These are phyloP conservation scores for Sporisorium sorghi DNA, from an alignment of 1,284 basidiomycete genomes.

Conservation along the genomic window DNA sequence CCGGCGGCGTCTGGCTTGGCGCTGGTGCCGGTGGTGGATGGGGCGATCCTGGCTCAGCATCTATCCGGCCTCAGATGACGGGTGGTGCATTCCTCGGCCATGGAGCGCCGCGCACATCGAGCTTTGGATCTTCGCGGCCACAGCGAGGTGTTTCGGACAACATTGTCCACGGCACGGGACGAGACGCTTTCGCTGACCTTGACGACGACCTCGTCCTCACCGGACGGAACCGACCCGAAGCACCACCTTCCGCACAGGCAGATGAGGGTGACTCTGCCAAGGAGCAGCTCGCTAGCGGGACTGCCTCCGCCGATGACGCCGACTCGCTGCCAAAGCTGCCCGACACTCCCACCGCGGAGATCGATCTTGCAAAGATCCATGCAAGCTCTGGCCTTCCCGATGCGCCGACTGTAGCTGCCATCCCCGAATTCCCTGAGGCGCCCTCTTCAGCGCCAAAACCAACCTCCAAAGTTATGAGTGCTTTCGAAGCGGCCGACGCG, in stretches of 20 bases:
- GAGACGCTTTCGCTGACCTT: conserved; percentile 61
- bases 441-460: conserved; percentile 42
- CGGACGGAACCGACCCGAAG: conserved; percentile 36
- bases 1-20: conserved; percentile 62
- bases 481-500: conserved; percentile 20
- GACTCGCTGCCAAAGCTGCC: conserved; percentile 40
- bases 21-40: conserved; percentile 46
- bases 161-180: conserved; percentile 35
- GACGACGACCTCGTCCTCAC: conserved; percentile 53
- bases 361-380: conserved; percentile 39
- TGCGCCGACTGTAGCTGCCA: conserved; percentile 9
- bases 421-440: conserved; percentile 52
- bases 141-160: conserved; percentile 46
- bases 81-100: conserved; percentile 50
- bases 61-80: conserved; percentile 59
- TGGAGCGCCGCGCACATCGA: conserved; percentile 32
- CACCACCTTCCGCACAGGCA: conserved; percentile 3
- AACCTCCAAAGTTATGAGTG: conserved; percentile 21
- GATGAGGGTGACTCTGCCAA: conserved; percentile 10
- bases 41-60: conserved; percentile 39
- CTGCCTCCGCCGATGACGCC: conserved; percentile 4
- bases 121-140: conserved; percentile 24
- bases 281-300: conserved; percentile 8
- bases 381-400: conserved; percentile 18
- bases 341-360: conserved; percentile 46